These are phyloP conservation scores for Fagus sylvatica DNA, from an alignment of 306 rosid genomes.

Conservation along the genomic window DNA sequence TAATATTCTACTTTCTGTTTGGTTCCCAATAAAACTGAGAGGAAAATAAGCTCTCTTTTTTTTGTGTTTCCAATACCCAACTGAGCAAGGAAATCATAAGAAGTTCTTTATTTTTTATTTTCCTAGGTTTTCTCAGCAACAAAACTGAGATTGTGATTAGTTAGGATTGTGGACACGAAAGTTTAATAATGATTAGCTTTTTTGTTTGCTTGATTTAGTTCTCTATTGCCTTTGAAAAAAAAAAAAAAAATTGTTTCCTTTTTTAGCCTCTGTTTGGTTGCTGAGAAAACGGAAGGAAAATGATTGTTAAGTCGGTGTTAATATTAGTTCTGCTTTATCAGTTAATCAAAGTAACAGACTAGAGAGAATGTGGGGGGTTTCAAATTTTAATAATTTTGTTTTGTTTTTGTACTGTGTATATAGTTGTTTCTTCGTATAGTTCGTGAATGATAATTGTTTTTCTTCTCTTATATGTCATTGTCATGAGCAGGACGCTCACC, in stretches of 20 bases:
- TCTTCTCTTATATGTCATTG: too few species aligned
- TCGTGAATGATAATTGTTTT: neutral
- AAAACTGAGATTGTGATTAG: neutral
- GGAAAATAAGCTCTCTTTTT: neutral
- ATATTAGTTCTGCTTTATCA: neutral
- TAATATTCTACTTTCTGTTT: slow-evolving; percentile 9
- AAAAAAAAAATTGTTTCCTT: too few species aligned
- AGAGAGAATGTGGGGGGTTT: neutral
- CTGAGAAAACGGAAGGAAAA: neutral
- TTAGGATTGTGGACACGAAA: neutral
- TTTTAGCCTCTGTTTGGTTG: neutral
- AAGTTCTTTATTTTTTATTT: neutral
- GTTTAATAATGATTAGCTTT: neutral
- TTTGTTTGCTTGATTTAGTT: neutral
- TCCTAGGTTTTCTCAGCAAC: neutral
- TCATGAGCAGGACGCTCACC: neutral
- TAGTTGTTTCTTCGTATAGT: too few species aligned
- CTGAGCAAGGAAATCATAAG: neutral
- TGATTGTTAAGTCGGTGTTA: neutral
- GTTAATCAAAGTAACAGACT: neutral
- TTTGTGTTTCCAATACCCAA: neutral
- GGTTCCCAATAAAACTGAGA: slow-evolving; percentile 9
- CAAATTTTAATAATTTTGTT: neutral
- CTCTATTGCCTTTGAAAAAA: too few species aligned
- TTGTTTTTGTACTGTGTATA: neutral